phyloP scores from a whole-genome alignment of 1,284 basidiomycete species.

The Amylostereum chailletii region DNA sequence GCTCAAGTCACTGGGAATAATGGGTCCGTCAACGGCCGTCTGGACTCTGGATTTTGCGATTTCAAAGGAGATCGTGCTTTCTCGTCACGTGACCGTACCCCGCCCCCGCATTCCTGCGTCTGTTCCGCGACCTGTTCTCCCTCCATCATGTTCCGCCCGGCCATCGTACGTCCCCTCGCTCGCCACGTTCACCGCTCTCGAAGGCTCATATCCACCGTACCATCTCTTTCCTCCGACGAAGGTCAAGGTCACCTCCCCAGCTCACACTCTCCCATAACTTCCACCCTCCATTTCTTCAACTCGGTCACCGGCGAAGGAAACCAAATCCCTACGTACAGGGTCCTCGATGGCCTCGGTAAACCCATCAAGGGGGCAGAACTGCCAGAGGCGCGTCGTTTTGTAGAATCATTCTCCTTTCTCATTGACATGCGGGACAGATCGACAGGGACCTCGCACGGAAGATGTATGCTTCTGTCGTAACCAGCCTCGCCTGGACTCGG shows the following conservation, averaged over 20 bases:
- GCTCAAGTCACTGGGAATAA: too few species aligned
- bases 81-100: not conserved
- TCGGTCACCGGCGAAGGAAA: slow-evolving; percentile 50
- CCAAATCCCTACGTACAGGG: slow-evolving; percentile 74
- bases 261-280: slow-evolving; percentile 56
- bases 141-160: not conserved
- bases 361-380: slow-evolving; percentile 64
- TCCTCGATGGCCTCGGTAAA: slow-evolving; percentile 71
- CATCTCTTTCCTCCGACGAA: slow-evolving; percentile 1
- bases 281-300: slow-evolving; percentile 70
- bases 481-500: not conserved
- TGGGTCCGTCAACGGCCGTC: too few species aligned
- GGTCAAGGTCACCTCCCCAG: slow-evolving; percentile 44
- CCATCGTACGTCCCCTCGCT: not conserved
- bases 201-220: not conserved
- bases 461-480: slow-evolving; percentile 36
- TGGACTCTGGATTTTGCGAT: too few species aligned
- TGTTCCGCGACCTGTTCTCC: not conserved
- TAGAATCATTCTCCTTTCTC: slow-evolving; percentile 1
- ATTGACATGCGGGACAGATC: slow-evolving; percentile 37
- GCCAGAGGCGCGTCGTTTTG: slow-evolving; percentile 49
- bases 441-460: slow-evolving; percentile 63
- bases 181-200: not conserved
- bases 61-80: too few species aligned
- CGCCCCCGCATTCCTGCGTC: not conserved